Evolutionary conservation across 257 asterid genomes (phyloP).

Genomic region (Solanum etuberosum): DNA sequence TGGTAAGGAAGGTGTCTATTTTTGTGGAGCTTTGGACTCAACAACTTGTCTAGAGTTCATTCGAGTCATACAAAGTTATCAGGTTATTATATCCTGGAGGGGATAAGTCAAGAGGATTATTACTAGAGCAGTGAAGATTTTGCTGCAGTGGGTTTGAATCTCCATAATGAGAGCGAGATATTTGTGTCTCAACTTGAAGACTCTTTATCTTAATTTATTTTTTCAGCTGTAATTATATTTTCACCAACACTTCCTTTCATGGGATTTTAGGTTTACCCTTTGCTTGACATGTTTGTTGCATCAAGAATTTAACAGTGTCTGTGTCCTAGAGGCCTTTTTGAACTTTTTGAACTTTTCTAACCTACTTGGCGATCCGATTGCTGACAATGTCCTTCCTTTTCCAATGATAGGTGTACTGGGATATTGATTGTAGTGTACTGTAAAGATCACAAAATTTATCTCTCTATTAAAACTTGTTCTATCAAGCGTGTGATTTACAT

Average conservation of each 20-base stretch:
- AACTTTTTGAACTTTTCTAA: background rate
- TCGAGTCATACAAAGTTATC: background rate
- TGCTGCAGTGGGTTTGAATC: background rate
- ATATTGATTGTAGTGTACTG: background rate
- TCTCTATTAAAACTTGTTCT: background rate
- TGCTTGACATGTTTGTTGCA: background rate
- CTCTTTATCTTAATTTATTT: background rate
- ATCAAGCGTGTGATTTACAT: background rate
- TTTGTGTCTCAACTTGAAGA: background rate
- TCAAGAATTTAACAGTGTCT: background rate
- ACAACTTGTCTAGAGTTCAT: background rate
- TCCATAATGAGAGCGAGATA: background rate
- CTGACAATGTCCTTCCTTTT: background rate
- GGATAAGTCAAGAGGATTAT: background rate
- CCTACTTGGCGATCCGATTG: background rate
- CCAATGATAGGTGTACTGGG: background rate
- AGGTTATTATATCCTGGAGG: background rate
- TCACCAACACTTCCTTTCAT: background rate
- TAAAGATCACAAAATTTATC: background rate
- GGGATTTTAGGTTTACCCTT: background rate
- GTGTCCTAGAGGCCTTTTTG: background rate
- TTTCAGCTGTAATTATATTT: background rate
- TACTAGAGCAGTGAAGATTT: background rate
- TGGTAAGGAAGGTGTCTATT: background rate
- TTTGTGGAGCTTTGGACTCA: background rate